These are phyloP conservation scores for Novymonas esmeraldas DNA, from an alignment of 208 protist genomes.

Conservation along the genomic window DNA sequence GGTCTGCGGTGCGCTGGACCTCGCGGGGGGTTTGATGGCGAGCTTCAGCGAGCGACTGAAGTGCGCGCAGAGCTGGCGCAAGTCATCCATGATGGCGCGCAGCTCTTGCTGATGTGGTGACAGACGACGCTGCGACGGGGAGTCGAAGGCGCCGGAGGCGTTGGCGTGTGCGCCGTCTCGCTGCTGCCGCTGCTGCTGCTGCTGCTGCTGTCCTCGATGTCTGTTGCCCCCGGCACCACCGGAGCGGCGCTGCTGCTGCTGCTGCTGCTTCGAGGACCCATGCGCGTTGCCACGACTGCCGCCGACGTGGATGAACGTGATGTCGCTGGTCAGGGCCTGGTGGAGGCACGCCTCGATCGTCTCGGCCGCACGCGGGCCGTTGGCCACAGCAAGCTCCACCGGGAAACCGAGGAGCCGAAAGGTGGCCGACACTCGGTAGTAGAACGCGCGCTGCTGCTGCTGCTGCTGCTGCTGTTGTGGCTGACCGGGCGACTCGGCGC, in stretches of 20 bases:
- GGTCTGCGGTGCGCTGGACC: neutral
- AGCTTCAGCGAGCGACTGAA: slow-evolving; percentile 84
- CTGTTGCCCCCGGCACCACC: slow-evolving; percentile 4
- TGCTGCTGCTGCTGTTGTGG: slow-evolving; percentile 11
- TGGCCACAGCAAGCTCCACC: slow-evolving; percentile 77
- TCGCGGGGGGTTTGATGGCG: slow-evolving; percentile 69
- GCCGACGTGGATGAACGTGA: slow-evolving; percentile 63
- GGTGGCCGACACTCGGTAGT: slow-evolving; percentile 76
- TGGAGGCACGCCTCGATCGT: slow-evolving; percentile 63
- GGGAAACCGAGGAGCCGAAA: slow-evolving; percentile 86
- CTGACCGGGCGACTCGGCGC: neutral
- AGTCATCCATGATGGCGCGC: slow-evolving; percentile 72
- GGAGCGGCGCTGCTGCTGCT: slow-evolving; percentile 7
- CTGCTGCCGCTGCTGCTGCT: slow-evolving; percentile 4
- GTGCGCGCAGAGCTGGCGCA: slow-evolving; percentile 71
- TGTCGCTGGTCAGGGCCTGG: slow-evolving; percentile 78
- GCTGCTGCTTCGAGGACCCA: too few relatives aligned
- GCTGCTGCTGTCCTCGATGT: slow-evolving; percentile 15
- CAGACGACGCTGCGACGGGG: slow-evolving; percentile 14
- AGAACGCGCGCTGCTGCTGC: slow-evolving; percentile 16
- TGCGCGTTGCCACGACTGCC: neutral
- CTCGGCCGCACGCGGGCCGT: slow-evolving; percentile 38
- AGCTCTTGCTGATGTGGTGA: slow-evolving; percentile 75
- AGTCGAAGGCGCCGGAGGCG: neutral
- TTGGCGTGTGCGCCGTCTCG: neutral